Evolutionary conservation across 148 eudicot genomes (phyloP).

Genomic region (Cornus suecica): DNA sequence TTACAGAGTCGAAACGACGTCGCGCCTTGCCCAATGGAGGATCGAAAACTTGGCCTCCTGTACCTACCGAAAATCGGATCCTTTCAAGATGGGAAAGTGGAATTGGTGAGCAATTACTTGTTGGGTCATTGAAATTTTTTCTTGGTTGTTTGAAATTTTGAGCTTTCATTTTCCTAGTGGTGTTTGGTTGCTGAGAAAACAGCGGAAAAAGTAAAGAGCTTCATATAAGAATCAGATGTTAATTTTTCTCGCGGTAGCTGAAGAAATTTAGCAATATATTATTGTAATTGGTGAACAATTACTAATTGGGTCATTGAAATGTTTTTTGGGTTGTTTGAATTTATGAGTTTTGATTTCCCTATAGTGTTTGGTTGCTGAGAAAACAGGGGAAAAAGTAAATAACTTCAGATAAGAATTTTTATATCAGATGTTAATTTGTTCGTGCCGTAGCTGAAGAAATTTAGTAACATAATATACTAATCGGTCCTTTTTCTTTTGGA

Average conservation of each 20-base stretch:
- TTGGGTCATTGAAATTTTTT: background rate
- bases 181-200: conserved; percentile 5
- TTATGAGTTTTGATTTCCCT: background rate
- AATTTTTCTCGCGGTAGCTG: background rate
- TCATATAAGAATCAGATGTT: background rate
- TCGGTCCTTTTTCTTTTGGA: too few relatives aligned
- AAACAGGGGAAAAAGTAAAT: background rate
- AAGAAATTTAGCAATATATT: too few relatives aligned
- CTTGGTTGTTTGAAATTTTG: background rate
- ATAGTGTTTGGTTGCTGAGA: conserved; percentile 1
- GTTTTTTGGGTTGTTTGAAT: background rate
- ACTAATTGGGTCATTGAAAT: background rate
- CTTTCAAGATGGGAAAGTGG: conserved; percentile 76
- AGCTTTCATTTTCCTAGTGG: background rate
- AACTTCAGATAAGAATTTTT: background rate
- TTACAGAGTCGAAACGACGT: conserved; percentile 65
- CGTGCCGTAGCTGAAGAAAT: background rate
- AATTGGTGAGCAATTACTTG: conserved; percentile 50
- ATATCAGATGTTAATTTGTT: background rate
- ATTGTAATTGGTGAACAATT: conserved; percentile 67
- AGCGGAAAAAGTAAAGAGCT: background rate
- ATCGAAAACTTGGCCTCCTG: conserved; percentile 64
- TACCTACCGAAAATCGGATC: conserved; percentile 73
- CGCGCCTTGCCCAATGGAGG: conserved; percentile 88
- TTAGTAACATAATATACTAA: background rate